Base-by-base conservation (phyloP, 768 basidiomycete genomes). In the Lactarius quietus region DNA sequence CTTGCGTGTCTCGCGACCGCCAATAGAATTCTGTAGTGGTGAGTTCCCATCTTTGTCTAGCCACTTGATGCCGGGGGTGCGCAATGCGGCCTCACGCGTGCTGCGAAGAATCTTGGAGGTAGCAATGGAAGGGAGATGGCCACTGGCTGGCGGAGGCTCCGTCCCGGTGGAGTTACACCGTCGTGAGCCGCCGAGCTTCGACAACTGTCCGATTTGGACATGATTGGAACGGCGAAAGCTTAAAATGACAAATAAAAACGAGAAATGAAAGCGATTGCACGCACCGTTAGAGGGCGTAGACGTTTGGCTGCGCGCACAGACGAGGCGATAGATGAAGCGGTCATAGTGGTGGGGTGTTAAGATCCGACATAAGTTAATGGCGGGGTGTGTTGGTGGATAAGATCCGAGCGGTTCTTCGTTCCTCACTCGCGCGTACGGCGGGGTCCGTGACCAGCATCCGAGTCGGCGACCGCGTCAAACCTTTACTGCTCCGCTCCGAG, bases 1-100 rank as follows among this genome's bases (percentile, higher is more conserved):
- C 79, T 95, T 94, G 69, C 93, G 85, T 26, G 93, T 95, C 76
- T 93, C 90, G 58, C 91, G 83, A 18, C 91, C 92, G 23, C 85
- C 90, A 17, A 88, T 77, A 43, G 85, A 80, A 39, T 77, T 77
- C 51, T 75, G 77, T 56, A 80, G 68, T 15, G 81, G 75, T 7
- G 74, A 77, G 20, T 77, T 75, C 23, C 76, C 73, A 58, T 84
- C 84, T 39, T 86, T 86, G 63, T 92, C 89, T 14, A 78, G 73
- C 89, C 90, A 95, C n/a, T 69, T 72, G 56, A 95, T 74, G 9
- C 86, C 91, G 3, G 88, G 86, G 0, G 91, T 88, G 52, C 85
- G 86, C 12, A 95, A 76, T 2, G 90, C 85, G 23, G 81, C 70
- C 56, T 93, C 90, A 55, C 91, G 84, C 3, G 88, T 89, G 20